phyloP scores from a whole-genome alignment of 2,329 filamentous ascomycete genomes.

The Colletotrichum tropicale region DNA sequence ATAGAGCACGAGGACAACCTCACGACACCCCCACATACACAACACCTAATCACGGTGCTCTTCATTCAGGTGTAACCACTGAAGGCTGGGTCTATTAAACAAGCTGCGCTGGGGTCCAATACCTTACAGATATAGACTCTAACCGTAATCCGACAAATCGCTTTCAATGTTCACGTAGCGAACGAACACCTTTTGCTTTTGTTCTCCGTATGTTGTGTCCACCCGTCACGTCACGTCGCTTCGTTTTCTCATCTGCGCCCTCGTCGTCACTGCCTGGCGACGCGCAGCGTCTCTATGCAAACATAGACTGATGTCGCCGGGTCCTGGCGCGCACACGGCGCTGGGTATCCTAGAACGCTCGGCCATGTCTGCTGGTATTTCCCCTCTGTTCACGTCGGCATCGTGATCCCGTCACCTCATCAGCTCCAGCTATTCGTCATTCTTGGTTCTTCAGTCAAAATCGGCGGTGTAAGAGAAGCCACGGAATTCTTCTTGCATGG shows the following conservation, averaged over 20 bases:
- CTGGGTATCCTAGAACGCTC: neutral
- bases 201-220: neutral
- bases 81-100: conserved; percentile 18
- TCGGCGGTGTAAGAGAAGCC: conserved; percentile 98
- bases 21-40: neutral
- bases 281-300: neutral
- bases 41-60: neutral
- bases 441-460: conserved; percentile 64
- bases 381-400: neutral
- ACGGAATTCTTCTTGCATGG: conserved; percentile 99
- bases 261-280: neutral
- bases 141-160: neutral
- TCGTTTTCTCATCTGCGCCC: neutral
- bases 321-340: neutral
- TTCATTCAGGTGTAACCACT: neutral
- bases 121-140: conserved; percentile 5
- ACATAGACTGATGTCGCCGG: neutral
- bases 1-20: conserved; percentile 14
- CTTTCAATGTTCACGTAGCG: conserved; percentile 8
- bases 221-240: neutral
- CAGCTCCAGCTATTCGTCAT: neutral
- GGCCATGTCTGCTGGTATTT: neutral
- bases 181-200: conserved; percentile 6
- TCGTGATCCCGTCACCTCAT: neutral
- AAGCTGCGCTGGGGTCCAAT: neutral